phyloP scores from a whole-genome alignment of 148 eudicot species.

The Tetragonia tetragonoides region DNA sequence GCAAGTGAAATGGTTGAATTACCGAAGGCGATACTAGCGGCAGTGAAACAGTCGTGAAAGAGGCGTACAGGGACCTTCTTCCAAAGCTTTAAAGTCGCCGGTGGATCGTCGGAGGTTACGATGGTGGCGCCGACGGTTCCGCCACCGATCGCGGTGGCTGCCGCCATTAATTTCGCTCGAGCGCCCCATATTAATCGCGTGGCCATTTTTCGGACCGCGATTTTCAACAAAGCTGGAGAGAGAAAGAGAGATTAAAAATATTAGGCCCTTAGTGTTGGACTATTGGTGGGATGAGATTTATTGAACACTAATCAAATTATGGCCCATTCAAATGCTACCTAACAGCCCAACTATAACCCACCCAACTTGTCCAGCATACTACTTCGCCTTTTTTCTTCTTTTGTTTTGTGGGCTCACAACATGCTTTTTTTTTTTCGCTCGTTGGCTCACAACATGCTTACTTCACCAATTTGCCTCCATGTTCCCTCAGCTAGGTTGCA shows the following conservation, averaged over 20 bases:
- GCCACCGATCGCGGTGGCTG: constrained; percentile 45
- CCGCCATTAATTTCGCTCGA: constrained; percentile 43
- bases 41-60: constrained; percentile 61
- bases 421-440: too few species aligned
- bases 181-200: constrained; percentile 58
- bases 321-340: background rate
- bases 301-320: too few species aligned
- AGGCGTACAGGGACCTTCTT: constrained; percentile 80
- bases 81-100: constrained; percentile 60
- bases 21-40: constrained; percentile 84
- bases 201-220: constrained; percentile 46
- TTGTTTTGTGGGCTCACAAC: too few species aligned
- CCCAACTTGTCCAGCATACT: background rate
- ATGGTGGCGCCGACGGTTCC: constrained; percentile 66
- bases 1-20: background rate
- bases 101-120: constrained; percentile 71
- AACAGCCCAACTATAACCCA: constrained; percentile 12
- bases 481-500: too few species aligned
- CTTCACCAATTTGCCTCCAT: too few species aligned
- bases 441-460: too few species aligned
- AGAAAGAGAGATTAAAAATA: background rate
- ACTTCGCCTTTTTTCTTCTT: too few species aligned
- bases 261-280: background rate
- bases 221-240: background rate
- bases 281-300: too few species aligned